A percentile compares a stretch with the other conserved stretches of the same genome.
Evolutionary conservation across 495 filamentous ascomycete species (phyloP).

Genomic region (Acidiella bohemica): DNA sequence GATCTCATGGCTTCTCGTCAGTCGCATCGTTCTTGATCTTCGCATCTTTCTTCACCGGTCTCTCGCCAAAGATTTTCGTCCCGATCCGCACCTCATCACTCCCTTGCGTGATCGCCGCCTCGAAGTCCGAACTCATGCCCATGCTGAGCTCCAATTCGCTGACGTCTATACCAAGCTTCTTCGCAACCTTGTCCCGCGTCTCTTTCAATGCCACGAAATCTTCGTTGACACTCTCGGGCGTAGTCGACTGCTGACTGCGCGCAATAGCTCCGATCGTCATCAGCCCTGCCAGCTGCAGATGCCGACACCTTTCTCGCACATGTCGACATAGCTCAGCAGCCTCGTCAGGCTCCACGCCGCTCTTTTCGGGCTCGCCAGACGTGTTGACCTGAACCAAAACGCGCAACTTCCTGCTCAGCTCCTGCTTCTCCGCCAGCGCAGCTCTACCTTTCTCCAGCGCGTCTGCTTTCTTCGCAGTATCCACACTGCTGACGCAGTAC

Average conservation of each 20-base stretch:
- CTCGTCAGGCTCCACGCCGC: slow-evolving; percentile 52
- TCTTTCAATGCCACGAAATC: slow-evolving; percentile 63
- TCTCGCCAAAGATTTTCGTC: slow-evolving; percentile 78
- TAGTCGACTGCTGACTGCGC: slow-evolving; percentile 49
- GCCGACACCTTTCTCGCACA: slow-evolving; percentile 54
- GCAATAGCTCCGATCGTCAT: slow-evolving; percentile 98
- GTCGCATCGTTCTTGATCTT: neutral
- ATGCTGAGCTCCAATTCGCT: slow-evolving; percentile 51
- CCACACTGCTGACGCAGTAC: slow-evolving; percentile 86
- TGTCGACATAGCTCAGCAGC: slow-evolving; percentile 49
- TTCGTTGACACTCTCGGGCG: slow-evolving; percentile 67
- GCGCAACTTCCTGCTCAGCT: slow-evolving; percentile 35
- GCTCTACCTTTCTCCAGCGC: slow-evolving; percentile 61
- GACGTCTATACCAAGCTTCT: slow-evolving; percentile 35
- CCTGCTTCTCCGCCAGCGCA: slow-evolving; percentile 19
- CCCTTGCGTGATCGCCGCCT: slow-evolving; percentile 70
- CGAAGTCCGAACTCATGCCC: slow-evolving; percentile 92
- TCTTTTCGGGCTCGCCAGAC: slow-evolving; percentile 74
- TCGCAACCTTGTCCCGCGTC: slow-evolving; percentile 50
- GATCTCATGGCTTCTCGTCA: slow-evolving; percentile 2
- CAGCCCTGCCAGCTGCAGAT: slow-evolving; percentile 61
- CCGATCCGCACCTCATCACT: slow-evolving; percentile 92
- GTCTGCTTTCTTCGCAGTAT: slow-evolving; percentile 71
- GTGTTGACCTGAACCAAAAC: slow-evolving; percentile 93
- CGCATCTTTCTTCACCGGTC: slow-evolving; percentile 60